Evolutionary conservation across 768 basidiomycete species (phyloP).

Genomic region (Russula virescens): DNA sequence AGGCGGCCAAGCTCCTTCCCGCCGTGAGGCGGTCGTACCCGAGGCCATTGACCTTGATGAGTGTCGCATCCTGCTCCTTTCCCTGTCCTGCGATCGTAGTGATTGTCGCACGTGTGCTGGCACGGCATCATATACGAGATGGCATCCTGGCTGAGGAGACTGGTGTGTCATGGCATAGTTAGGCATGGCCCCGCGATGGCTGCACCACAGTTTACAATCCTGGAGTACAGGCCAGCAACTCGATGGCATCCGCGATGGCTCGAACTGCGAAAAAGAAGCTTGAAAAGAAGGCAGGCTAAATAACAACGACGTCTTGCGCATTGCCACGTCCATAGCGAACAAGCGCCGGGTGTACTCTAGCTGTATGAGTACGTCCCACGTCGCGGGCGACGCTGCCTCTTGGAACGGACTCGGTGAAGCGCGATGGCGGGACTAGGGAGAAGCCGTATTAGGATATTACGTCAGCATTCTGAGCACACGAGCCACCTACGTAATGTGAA

Average conservation of each 20-base stretch:
- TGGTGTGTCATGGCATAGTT: slow-evolving; percentile 97
- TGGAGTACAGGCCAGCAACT: slow-evolving; percentile 81
- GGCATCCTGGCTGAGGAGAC: slow-evolving; percentile 74
- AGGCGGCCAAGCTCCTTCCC: slow-evolving; percentile 80
- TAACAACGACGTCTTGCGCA: slow-evolving; percentile 79
- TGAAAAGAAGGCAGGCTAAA: slow-evolving; percentile 88
- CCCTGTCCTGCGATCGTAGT: slow-evolving; percentile 53
- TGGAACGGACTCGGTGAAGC: slow-evolving; percentile 33
- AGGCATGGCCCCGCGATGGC: slow-evolving; percentile 93
- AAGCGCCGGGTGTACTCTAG: slow-evolving; percentile 84
- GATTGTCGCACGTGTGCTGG: slow-evolving; percentile 72
- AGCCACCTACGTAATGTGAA: slow-evolving; percentile 58
- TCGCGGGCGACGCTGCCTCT: slow-evolving; percentile 47
- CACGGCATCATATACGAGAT: slow-evolving; percentile 92
- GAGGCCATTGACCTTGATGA: slow-evolving; percentile 68
- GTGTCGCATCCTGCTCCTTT: slow-evolving; percentile 51
- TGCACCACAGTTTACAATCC: slow-evolving; percentile 87
- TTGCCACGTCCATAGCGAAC: slow-evolving; percentile 71
- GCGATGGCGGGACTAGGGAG: slow-evolving; percentile 55
- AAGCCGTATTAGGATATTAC: slow-evolving; percentile 37
- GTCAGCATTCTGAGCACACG: slow-evolving; percentile 49
- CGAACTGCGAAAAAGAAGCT: too few species aligned
- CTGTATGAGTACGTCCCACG: slow-evolving; percentile 88
- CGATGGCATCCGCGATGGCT: slow-evolving; percentile 88
- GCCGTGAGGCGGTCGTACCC: slow-evolving; percentile 69